phyloP scores from a whole-genome alignment of 2,329 filamentous ascomycete species.

The Ascochyta rabiei region DNA sequence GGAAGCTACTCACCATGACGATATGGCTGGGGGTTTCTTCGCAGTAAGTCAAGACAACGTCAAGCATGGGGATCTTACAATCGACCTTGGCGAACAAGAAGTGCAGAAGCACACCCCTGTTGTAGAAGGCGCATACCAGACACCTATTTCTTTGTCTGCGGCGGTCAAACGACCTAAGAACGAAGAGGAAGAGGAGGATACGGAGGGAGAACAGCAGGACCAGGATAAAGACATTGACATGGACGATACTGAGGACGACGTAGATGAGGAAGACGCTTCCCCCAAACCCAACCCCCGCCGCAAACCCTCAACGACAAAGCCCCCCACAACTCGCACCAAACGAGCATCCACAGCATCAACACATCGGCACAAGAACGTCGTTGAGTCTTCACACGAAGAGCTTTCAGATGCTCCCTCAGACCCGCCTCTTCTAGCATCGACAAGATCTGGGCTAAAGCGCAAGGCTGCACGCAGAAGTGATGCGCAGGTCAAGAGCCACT shows the following conservation, averaged over 20 bases:
- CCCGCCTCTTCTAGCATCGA: conserved; percentile 13
- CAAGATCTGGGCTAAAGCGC: conserved; percentile 30
- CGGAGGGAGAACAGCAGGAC: background rate
- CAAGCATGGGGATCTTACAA: conserved; percentile 38
- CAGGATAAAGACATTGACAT: conserved; percentile 2
- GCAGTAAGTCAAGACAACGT: conserved; percentile 46
- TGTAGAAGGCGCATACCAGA: conserved; percentile 28
- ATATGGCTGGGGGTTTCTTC: conserved; percentile 45
- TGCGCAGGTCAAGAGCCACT: conserved; percentile 43
- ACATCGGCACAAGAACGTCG: conserved; percentile 14
- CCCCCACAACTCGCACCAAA: conserved; percentile 13
- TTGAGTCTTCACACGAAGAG: conserved; percentile 18
- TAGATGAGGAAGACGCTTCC: conserved; percentile 36
- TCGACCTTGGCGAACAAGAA: conserved; percentile 39
- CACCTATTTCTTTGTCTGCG: conserved; percentile 46
- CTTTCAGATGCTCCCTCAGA: conserved; percentile 17
- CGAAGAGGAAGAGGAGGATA: background rate
- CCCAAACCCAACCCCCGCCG: conserved; percentile 16
- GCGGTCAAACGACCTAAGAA: conserved; percentile 28
- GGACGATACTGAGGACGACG: conserved; percentile 24
- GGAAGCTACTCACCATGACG: conserved; percentile 31
- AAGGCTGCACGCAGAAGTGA: conserved; percentile 36
- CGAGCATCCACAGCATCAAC: conserved; percentile 2
- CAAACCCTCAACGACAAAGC: conserved; percentile 10
- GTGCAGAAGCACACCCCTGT: background rate